These are phyloP conservation scores for Geotrichum klebahnii DNA, from an alignment of 1,139 yeast species.

Conservation along the genomic window DNA sequence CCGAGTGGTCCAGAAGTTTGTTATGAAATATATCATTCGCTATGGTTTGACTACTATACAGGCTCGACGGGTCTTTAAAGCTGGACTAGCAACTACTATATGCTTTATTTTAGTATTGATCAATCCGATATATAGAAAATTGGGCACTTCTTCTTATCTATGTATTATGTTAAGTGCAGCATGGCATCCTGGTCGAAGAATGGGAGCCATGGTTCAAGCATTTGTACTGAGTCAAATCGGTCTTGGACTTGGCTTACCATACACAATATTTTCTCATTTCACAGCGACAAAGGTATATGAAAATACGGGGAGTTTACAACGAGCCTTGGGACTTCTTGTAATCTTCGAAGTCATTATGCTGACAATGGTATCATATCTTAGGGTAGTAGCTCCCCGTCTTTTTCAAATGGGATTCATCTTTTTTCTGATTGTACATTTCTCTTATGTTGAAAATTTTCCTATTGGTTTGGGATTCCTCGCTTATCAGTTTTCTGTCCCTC, in stretches of 20 bases:
- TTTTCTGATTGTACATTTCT: constrained; percentile 49
- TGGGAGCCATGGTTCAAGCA: constrained; percentile 47
- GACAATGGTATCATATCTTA: constrained; percentile 47
- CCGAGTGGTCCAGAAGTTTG: neutral
- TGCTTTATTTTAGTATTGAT: constrained; percentile 43
- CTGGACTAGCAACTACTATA: constrained; percentile 41
- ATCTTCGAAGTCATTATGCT: constrained; percentile 47
- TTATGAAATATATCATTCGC: constrained; percentile 15
- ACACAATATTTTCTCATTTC: constrained; percentile 43
- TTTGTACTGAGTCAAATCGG: constrained; percentile 43
- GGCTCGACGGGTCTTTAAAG: constrained; percentile 39
- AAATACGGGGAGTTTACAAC: constrained; percentile 27
- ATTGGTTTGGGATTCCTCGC: constrained; percentile 37
- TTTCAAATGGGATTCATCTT: constrained; percentile 47
- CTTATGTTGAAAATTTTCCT: constrained; percentile 41
- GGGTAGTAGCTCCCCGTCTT: constrained; percentile 46
- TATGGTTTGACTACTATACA: constrained; percentile 22
- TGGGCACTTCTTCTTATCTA: constrained; percentile 46
- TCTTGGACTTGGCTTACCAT: constrained; percentile 44
- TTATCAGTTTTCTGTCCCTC: constrained; percentile 43
- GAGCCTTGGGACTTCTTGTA: constrained; percentile 45
- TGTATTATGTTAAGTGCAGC: constrained; percentile 46
- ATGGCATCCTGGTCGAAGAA: constrained; percentile 49
- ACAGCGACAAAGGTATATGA: constrained; percentile 40
- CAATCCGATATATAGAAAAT: constrained; percentile 36